Evolutionary conservation across 116 monocot genomes (phyloP).

Genomic region (Dioscorea cayenensis): DNA sequence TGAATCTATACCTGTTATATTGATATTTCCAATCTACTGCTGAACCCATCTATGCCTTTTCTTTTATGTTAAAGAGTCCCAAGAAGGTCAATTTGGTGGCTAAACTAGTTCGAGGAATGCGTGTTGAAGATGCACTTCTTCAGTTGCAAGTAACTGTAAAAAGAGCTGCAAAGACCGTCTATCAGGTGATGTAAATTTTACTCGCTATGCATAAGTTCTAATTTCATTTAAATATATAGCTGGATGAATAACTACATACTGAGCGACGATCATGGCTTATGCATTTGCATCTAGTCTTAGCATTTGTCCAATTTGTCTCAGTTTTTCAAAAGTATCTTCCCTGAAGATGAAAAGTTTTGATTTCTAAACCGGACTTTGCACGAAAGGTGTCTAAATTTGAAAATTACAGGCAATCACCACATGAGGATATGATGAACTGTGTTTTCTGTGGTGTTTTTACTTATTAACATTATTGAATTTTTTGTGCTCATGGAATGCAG

Average conservation of each 20-base stretch:
- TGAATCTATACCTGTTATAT: neutral
- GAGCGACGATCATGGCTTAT: neutral
- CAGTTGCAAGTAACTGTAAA: constrained; percentile 94
- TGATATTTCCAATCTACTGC: too few relatives aligned
- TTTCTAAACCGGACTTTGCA: neutral
- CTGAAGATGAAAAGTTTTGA: neutral
- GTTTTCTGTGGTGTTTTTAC: neutral
- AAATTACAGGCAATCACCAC: neutral
- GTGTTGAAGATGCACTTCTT: constrained; percentile 92
- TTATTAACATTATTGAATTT: neutral
- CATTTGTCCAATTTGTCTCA: neutral
- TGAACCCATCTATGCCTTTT: neutral
- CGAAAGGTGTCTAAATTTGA: neutral
- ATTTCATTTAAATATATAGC: neutral
- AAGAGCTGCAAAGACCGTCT: constrained; percentile 86
- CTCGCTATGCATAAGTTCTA: neutral
- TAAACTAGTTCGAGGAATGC: constrained; percentile 81
- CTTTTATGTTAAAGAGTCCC: constrained; percentile 50
- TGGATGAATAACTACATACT: neutral
- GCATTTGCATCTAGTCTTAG: neutral
- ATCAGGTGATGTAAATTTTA: constrained; percentile 51
- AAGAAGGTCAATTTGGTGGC: constrained; percentile 97
- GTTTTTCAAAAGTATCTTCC: neutral
- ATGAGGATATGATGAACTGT: neutral
- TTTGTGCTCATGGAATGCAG: constrained; percentile 22